phyloP scores from a whole-genome alignment of 192 early-diverging fungal species.

The Umbelopsis vinacea region DNA sequence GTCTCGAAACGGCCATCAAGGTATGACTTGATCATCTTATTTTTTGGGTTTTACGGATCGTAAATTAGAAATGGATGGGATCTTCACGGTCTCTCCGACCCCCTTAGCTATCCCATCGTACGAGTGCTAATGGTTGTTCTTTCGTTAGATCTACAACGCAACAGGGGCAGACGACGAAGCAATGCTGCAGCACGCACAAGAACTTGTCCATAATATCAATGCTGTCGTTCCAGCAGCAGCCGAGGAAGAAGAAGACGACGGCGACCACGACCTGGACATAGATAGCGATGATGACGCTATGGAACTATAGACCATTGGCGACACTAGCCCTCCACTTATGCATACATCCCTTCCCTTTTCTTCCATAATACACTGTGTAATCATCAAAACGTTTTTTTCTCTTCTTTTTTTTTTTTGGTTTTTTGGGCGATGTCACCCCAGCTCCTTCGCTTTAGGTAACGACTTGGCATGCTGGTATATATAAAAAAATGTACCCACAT shows the following conservation, averaged over 20 bases:
- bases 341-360: not conserved
- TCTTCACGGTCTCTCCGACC: too few relatives aligned
- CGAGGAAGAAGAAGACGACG: conserved; percentile 59
- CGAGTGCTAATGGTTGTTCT: not conserved
- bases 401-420: too few relatives aligned
- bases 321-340: too few relatives aligned
- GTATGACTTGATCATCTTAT: conserved; percentile 33
- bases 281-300: conserved; percentile 52
- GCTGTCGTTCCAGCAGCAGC: conserved; percentile 48
- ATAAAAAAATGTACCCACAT: too few relatives aligned
- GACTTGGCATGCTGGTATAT: too few relatives aligned
- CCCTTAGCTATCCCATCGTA: not conserved
- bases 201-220: conserved; percentile 68
- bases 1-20: conserved; percentile 70
- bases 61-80: too few relatives aligned
- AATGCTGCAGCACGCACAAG: conserved; percentile 69
- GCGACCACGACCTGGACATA: conserved; percentile 58
- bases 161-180: conserved; percentile 70
- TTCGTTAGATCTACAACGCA: conserved; percentile 60
- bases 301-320: conserved; percentile 28
- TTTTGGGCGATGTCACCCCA: too few relatives aligned
- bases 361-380: too few relatives aligned
- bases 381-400: too few relatives aligned
- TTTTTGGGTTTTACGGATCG: not conserved
- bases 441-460: too few relatives aligned